phyloP scores from a whole-genome alignment of 495 filamentous ascomycete genomes.

The Daldinia concentrica region DNA sequence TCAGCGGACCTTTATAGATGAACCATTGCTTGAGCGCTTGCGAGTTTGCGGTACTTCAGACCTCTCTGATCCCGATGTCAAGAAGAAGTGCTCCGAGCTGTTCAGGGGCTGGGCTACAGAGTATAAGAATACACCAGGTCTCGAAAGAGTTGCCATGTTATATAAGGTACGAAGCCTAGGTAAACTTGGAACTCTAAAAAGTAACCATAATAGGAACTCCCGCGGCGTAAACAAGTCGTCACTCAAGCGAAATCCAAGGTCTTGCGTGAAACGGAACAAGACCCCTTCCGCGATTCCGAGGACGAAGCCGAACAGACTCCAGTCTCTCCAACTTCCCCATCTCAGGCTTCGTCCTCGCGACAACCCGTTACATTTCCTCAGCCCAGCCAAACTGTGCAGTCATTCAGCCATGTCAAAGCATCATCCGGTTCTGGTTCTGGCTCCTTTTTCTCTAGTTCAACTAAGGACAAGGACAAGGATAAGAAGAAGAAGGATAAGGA shows the following conservation, averaged over 20 bases:
- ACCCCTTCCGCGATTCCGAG: conserved; percentile 69
- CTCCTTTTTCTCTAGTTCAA: conserved; percentile 43
- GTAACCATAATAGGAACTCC: conserved; percentile 56
- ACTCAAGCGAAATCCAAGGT: conserved; percentile 82
- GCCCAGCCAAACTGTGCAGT: conserved; percentile 46
- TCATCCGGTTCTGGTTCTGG: conserved; percentile 46
- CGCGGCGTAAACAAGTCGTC: conserved; percentile 62
- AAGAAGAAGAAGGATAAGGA: conserved; percentile 60
- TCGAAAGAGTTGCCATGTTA: conserved; percentile 78
- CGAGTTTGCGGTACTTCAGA: conserved; percentile 86
- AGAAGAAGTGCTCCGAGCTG: conserved; percentile 82
- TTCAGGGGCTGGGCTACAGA: conserved; percentile 88
- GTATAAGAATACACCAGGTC: conserved; percentile 83
- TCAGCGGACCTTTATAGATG: conserved; percentile 86
- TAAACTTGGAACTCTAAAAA: background rate
- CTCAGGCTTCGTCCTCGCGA: conserved; percentile 45
- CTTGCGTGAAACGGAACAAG: conserved; percentile 73
- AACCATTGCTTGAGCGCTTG: conserved; percentile 91
- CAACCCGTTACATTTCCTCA: conserved; percentile 48
- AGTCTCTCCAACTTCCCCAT: conserved; percentile 23
- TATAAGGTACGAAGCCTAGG: conserved; percentile 65
- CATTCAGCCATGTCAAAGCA: conserved; percentile 47
- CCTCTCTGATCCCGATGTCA: conserved; percentile 85
- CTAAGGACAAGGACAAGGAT: conserved; percentile 58
- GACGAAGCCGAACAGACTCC: conserved; percentile 56